Percentiles rank a stretch among this genome's conserved stretches.
Conservation (phyloP, 805 yeast species). For the Wickerhamomyces subpelliculosus region DNA sequence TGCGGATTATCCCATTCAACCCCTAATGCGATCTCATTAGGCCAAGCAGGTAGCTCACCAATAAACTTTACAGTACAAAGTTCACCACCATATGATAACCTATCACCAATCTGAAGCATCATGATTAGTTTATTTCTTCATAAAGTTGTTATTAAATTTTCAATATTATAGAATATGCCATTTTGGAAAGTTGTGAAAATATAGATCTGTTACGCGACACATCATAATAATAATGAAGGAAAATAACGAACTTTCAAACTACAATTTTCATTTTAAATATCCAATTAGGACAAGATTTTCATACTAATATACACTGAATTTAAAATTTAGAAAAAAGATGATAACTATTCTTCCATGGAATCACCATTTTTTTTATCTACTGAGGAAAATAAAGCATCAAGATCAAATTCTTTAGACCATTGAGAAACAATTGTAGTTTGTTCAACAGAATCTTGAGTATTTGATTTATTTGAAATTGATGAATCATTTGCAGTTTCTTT, state of each 20-base stretch:
- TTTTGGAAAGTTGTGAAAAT: too few relatives aligned
- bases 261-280: too few relatives aligned
- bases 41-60: slow-evolving; percentile 65
- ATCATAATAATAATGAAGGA: too few relatives aligned
- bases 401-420: slow-evolving; percentile 93
- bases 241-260: too few relatives aligned
- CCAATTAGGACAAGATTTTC: neutral
- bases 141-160: too few relatives aligned
- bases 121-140: too few relatives aligned
- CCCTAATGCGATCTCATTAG: slow-evolving; percentile 50
- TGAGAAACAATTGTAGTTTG: slow-evolving; percentile 71
- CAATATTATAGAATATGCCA: too few relatives aligned
- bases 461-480: slow-evolving; percentile 23
- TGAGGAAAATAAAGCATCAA: slow-evolving; percentile 66
- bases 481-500: slow-evolving; percentile 29
- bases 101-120: slow-evolving; percentile 16
- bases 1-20: slow-evolving; percentile 76
- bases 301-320: neutral
- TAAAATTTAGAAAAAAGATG: too few relatives aligned
- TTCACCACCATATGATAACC: slow-evolving; percentile 33
- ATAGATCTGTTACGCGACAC: too few relatives aligned
- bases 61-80: slow-evolving; percentile 56
- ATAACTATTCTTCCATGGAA: slow-evolving; percentile 13
- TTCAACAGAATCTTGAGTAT: slow-evolving; percentile 30
- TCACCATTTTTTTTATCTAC: slow-evolving; percentile 25